Evolutionary conservation across 2,329 filamentous ascomycete species (phyloP), one percentile per base, ranked within the genome.

Genomic region (Rhytidhysteron rufulum): DNA sequence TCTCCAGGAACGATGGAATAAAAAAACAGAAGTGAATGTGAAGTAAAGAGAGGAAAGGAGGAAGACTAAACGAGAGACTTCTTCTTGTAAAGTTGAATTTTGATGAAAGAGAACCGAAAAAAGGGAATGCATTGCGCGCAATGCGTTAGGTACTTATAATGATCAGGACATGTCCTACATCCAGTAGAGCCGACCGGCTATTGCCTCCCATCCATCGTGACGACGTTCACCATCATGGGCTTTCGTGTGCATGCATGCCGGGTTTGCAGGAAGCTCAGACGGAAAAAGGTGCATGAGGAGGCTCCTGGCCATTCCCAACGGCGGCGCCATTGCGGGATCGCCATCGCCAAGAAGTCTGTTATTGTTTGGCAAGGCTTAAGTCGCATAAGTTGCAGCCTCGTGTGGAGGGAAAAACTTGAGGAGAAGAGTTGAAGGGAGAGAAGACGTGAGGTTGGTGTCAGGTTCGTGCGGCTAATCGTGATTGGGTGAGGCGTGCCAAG

Each of bases 1-100:
- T 62, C 58, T 57, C 57, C 60, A 62, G 60, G 60, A 62, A 61
- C 57, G 56, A 61, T 55, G 41, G 27, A 37, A 15, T 21, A 54
- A 58, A 62, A 43, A 42, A 53, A 62, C n/a, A n/a, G n/a, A 60
- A 38, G 39, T 45, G 50, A 47, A 13, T 27, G 39, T 41, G 34
- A 7, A n/a, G 19, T 25, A 34, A 34, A 49, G 44, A 34, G 55
- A 45, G 44, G 47, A 53, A n/a, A 29, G 21, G 19, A 13, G 24
- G 15, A 34, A 41, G 47, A 55, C 40, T 46, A 38, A 61, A 57
- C 45, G 53, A 60, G 53, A 53, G 55, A 57, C 51, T 53, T 49
- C n/a, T n/a, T n/a, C n/a, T 53, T 47, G 34, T 40, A 49, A 42
- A 32, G 31, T 34, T 41, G 34, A 39, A 45, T 31, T 43, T 50